Percentiles rank a stretch among this genome's conserved stretches.
Evolutionary conservation across 192 early-diverging fungal genomes (phyloP).

Genomic region (Backusella westeae): DNA sequence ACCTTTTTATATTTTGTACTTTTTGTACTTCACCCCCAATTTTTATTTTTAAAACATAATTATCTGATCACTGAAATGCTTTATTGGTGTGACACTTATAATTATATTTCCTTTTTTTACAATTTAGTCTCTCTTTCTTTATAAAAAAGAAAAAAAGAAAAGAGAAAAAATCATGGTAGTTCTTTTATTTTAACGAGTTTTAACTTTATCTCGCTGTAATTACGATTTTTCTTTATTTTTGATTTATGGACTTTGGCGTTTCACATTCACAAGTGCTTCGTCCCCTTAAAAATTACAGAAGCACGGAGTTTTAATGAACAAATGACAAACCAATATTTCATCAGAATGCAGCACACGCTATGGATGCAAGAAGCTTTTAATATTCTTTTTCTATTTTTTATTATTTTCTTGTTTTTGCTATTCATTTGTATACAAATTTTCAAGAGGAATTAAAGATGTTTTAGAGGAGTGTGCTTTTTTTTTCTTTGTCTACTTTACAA

Average conservation of each 20-base stretch:
- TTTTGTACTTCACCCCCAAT: background rate
- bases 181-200: background rate
- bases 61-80: slow-evolving; percentile 4
- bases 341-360: background rate
- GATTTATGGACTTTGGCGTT: background rate
- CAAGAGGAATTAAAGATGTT: background rate
- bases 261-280: background rate
- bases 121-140: background rate
- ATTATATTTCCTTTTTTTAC: background rate
- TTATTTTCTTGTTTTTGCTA: slow-evolving; percentile 4
- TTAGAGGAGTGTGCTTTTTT: background rate
- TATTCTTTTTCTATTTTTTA: background rate
- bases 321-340: background rate
- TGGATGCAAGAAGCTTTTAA: background rate
- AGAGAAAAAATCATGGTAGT: background rate
- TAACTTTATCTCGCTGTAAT: background rate
- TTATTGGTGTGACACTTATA: background rate
- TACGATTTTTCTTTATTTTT: background rate
- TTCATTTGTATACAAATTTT: background rate
- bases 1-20: background rate
- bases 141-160: background rate
- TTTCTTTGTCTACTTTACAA: background rate
- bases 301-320: background rate
- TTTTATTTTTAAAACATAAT: slow-evolving; percentile 2
- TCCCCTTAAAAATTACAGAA: background rate